phyloP scores from a whole-genome alignment of 2,329 filamentous ascomycete species.

The Cladobotryum protrusum region DNA sequence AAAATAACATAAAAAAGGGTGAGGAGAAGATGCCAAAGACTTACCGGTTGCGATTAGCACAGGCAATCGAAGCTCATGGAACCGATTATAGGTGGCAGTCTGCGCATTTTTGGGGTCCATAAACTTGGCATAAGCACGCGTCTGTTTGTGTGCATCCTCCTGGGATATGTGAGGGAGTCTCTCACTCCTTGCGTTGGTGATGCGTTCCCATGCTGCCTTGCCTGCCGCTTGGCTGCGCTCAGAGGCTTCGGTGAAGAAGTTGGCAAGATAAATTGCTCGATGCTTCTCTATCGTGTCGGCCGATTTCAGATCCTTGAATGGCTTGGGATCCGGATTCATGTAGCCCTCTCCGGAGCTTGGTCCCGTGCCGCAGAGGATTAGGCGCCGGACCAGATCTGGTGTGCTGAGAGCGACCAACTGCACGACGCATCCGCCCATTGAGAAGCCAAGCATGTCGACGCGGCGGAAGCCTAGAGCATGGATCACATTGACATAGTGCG shows the following conservation, averaged over 20 bases:
- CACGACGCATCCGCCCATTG: conserved; percentile 42
- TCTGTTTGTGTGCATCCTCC: conserved; percentile 24
- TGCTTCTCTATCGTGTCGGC: conserved; percentile 28
- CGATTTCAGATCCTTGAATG: conserved; percentile 28
- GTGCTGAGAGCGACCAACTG: conserved; percentile 38
- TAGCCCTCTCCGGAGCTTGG: conserved; percentile 33
- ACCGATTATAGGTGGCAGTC: conserved; percentile 28
- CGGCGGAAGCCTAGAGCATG: conserved; percentile 24
- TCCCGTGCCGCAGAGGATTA: conserved; percentile 40
- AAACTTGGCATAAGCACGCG: conserved; percentile 29
- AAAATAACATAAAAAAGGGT: background rate
- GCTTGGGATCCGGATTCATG: conserved; percentile 18
- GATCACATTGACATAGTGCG: conserved; percentile 30
- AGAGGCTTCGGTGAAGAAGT: conserved; percentile 28
- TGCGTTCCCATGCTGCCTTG: conserved; percentile 28
- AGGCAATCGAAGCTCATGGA: conserved; percentile 29
- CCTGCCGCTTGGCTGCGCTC: conserved; percentile 27
- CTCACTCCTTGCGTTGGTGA: conserved; percentile 21
- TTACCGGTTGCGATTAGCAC: conserved; percentile 34
- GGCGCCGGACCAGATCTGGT: conserved; percentile 30
- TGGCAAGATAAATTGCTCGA: conserved; percentile 25
- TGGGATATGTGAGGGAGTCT: conserved; percentile 21
- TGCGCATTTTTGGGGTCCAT: conserved; percentile 27
- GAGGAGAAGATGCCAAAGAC: conserved; percentile 6
- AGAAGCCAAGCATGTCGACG: conserved; percentile 43